Base-by-base conservation (phyloP, 2,329 filamentous ascomycete species). In the Colletotrichum euphorbiae region DNA sequence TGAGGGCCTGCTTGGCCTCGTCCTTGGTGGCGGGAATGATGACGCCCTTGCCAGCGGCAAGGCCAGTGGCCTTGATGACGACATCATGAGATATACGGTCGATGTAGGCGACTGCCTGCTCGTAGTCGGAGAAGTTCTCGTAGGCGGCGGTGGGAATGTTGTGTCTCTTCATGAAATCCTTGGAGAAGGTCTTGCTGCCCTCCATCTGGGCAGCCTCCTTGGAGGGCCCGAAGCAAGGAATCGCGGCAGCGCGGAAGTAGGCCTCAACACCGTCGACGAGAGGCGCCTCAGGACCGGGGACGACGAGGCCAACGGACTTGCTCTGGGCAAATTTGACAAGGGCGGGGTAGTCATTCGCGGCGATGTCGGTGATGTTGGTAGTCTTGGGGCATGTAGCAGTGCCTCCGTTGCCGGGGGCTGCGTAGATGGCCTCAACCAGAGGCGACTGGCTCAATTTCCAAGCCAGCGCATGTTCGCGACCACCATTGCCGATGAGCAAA, bases 151-250 rank as follows among this genome's bases (percentile, higher is more conserved):
- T 94, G 17, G 91, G 91, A 70, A 94, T 94, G 68, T 83, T 84
- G 76, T 93, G 84, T 50, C 85, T 84, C 74, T 87, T 85, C 92
- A 94, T 94, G 75, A 94, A 94, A 74, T 92, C 89, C 75, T 94
- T 94, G 43, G 90, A 89, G 75, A 92, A 94, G 1, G 90, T 87
- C 79, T 94, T 94, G 73, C 89, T 92, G 45, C 92, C 92, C 76
- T 94, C 92, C 85, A 94, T 89, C 42, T 85, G 83, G 9, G 92
- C 91, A 11, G 92, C 91, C 24, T 85, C 84, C 75, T 89, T 85
- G 52, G 85, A 87, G 1, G 92, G 92, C 0, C 91, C 91, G 74
- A 93, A 94, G 72, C 85, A 88, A 65, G 84, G 82, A 72, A 93
- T 89, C 3, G 82, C 83, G 46, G 82, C 85, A 69, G 17, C 50